A percentile compares a stretch with the other conserved stretches of the same genome.
These are phyloP conservation scores for Scenedesmus sp. DNA, from an alignment of 163 green algal species.

Conservation along the genomic window DNA sequence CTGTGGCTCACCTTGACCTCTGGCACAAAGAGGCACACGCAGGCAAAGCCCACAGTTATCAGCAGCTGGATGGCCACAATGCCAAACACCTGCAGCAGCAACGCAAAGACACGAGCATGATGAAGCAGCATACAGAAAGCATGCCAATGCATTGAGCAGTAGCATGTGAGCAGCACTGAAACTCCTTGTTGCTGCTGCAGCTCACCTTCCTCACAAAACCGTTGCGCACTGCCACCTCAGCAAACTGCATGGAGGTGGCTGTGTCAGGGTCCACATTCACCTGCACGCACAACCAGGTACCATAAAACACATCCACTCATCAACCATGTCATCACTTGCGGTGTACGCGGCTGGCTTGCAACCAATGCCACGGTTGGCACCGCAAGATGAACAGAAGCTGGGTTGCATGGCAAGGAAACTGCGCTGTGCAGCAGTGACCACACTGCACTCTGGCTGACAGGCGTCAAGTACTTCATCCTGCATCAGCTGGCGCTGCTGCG, in stretches of 20 bases:
- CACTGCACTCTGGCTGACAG: neutral
- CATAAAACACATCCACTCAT: neutral
- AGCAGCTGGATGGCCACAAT: slow-evolving; percentile 59
- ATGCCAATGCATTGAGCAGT: no score
- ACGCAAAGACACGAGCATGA: neutral
- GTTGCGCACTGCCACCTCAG: slow-evolving; percentile 53
- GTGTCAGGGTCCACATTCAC: slow-evolving; percentile 48
- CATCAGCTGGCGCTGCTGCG: neutral
- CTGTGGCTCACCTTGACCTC: slow-evolving; percentile 56
- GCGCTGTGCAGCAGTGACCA: neutral
- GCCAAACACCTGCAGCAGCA: slow-evolving; percentile 57
- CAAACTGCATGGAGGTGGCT: slow-evolving; percentile 51
- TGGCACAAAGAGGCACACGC: slow-evolving; percentile 52
- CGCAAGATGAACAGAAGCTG: neutral
- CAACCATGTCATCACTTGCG: neutral
- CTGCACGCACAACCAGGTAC: neutral
- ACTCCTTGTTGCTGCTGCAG: neutral
- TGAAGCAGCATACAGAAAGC: neutral
- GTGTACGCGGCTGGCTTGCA: neutral
- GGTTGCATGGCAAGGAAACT: neutral
- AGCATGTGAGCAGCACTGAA: no score
- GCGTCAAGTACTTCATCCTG: neutral
- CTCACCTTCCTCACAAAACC: slow-evolving; percentile 64
- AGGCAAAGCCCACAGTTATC: slow-evolving; percentile 57
- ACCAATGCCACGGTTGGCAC: neutral